A percentile compares a stretch with the other conserved stretches of the same genome.
Evolutionary conservation across 2,329 filamentous ascomycete genomes (phyloP).

Genomic region (Colletotrichum acutatum): DNA sequence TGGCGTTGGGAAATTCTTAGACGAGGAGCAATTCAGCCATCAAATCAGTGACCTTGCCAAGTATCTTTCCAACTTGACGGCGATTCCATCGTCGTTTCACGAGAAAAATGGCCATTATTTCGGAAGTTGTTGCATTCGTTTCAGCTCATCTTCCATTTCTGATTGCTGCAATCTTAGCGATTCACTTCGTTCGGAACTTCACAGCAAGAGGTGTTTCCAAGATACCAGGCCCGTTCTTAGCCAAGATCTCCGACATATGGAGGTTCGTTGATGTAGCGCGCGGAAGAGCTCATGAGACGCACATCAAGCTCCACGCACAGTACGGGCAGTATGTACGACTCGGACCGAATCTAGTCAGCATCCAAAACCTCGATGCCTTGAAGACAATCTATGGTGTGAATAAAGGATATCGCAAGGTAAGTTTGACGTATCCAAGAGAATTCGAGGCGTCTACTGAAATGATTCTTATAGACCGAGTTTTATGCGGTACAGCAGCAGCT

Average conservation of each 20-base stretch:
- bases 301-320: neutral
- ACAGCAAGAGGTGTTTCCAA: neutral
- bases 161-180: neutral
- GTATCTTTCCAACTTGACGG: too few relatives aligned
- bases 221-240: neutral
- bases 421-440: neutral
- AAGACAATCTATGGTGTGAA: neutral
- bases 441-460: neutral
- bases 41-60: too few relatives aligned
- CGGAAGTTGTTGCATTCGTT: neutral
- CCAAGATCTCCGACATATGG: neutral
- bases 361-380: neutral
- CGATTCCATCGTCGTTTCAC: neutral
- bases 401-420: neutral
- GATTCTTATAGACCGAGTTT: slow-evolving; percentile 38
- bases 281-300: neutral
- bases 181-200: neutral
- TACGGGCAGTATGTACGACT: neutral
- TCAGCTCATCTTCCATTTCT: neutral
- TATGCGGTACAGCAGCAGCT: slow-evolving; percentile 44
- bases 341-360: neutral
- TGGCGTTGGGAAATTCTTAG: too few relatives aligned
- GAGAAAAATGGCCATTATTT: neutral
- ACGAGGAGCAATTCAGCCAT: too few relatives aligned
- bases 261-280: neutral